These are phyloP conservation scores for Candolleomyces eurysporus DNA, from an alignment of 768 basidiomycete genomes.

Conservation along the genomic window DNA sequence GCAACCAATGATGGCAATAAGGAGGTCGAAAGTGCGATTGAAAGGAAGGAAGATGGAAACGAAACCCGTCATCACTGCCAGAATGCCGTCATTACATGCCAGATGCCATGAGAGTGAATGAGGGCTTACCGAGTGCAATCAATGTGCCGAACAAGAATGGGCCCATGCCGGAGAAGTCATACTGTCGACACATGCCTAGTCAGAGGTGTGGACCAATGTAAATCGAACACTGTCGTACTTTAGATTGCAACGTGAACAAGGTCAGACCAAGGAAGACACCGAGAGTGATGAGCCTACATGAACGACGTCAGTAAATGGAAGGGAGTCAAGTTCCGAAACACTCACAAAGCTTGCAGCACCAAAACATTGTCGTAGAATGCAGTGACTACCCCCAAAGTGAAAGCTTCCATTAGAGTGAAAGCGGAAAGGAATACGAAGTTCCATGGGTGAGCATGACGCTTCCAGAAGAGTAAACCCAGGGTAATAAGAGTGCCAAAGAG, in stretches of 20 bases:
- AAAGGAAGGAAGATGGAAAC: slow-evolving; percentile 89
- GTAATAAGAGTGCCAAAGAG: slow-evolving; percentile 78
- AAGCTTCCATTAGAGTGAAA: slow-evolving; percentile 90
- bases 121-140: slow-evolving; percentile 65
- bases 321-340: slow-evolving; percentile 1
- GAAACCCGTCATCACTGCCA: slow-evolving; percentile 72
- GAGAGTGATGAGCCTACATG: slow-evolving; percentile 71
- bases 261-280: slow-evolving; percentile 94
- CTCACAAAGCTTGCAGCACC: slow-evolving; percentile 85
- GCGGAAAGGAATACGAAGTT: slow-evolving; percentile 83
- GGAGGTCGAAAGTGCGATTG: slow-evolving; percentile 73
- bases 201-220: background rate
- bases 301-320: slow-evolving; percentile 9
- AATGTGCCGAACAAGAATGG: slow-evolving; percentile 88
- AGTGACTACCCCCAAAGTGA: slow-evolving; percentile 83
- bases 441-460: slow-evolving; percentile 85
- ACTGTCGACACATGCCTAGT: slow-evolving; percentile 39
- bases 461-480: slow-evolving; percentile 84
- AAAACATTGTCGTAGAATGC: slow-evolving; percentile 71
- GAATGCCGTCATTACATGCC: background rate
- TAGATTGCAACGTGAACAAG: slow-evolving; percentile 91
- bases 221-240: slow-evolving; percentile 43
- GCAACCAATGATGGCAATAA: slow-evolving; percentile 75
- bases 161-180: slow-evolving; percentile 91
- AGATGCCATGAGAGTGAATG: background rate